phyloP scores from a whole-genome alignment of 75 land plant genomes.

The Gnetum montanum region DNA sequence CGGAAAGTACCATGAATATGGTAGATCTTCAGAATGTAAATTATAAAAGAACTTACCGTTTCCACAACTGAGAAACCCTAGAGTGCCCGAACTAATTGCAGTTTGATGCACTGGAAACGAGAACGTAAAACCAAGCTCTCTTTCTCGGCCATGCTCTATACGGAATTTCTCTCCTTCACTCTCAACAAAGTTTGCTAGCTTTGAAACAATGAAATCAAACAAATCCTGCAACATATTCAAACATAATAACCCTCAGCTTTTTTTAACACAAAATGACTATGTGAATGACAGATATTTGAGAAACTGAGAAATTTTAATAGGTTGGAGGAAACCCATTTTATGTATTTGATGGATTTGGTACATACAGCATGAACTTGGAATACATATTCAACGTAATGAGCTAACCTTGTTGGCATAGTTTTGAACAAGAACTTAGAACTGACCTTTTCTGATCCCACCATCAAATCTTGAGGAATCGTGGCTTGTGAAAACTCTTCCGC shows the following conservation, averaged over 20 bases:
- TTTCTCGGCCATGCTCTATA: slow-evolving; percentile 27
- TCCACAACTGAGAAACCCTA: slow-evolving; percentile 71
- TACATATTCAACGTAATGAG: no score
- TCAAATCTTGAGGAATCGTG: slow-evolving; percentile 48
- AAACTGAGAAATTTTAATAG: no score
- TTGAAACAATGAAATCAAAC: slow-evolving; percentile 71
- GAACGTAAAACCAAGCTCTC: slow-evolving; percentile 76
- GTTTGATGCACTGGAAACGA: slow-evolving; percentile 88
- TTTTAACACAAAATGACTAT: no score
- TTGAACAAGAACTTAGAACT: background rate
- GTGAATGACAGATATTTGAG: no score
- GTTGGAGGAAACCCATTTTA: no score
- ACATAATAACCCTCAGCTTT: slow-evolving; percentile 12
- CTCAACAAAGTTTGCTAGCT: slow-evolving; percentile 38
- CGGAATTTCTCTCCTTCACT: slow-evolving; percentile 38
- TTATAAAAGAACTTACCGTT: slow-evolving; percentile 42
- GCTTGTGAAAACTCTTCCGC: slow-evolving; percentile 39
- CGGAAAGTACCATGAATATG: no score
- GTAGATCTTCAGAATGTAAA: no score
- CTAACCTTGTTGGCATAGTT: no score
- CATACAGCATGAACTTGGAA: no score
- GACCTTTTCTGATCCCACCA: slow-evolving; percentile 60
- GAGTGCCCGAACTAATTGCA: slow-evolving; percentile 62
- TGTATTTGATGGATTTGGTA: no score
- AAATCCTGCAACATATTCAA: slow-evolving; percentile 40